phyloP scores from a whole-genome alignment of 352 stramenopile species.

The Pythium plurisporium region DNA sequence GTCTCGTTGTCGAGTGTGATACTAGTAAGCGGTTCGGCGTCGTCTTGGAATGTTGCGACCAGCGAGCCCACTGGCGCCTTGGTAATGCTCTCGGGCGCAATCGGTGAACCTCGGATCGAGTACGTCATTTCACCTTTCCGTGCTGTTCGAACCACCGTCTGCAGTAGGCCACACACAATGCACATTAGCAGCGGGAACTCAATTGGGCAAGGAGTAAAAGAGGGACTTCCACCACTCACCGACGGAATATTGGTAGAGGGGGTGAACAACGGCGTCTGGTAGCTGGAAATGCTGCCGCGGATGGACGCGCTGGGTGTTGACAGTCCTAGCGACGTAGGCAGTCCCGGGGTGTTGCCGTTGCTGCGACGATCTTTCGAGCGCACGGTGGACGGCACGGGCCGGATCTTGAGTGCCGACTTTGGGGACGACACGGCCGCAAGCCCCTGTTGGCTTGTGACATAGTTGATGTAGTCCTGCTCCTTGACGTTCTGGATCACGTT shows the following conservation, averaged over 20 bases:
- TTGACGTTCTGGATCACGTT: constrained; percentile 70
- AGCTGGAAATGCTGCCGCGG: constrained; percentile 23
- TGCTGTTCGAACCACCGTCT: constrained; percentile 59
- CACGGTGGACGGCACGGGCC: constrained; percentile 25
- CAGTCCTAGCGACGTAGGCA: constrained; percentile 10
- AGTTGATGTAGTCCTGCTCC: constrained; percentile 28
- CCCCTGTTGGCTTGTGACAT: constrained; percentile 23
- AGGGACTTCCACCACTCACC: constrained; percentile 20
- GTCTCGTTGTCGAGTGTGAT: constrained; percentile 60
- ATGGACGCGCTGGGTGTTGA: constrained; percentile 12
- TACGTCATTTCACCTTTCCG: constrained; percentile 73
- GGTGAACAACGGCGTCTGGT: constrained; percentile 18
- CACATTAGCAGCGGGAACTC: too few species aligned
- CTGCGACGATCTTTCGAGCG: constrained; percentile 27
- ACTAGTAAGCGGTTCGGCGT: constrained; percentile 41
- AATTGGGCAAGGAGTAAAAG: neutral
- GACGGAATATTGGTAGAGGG: constrained; percentile 28
- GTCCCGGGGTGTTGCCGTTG: constrained; percentile 18
- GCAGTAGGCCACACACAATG: neutral
- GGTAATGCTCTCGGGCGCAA: constrained; percentile 48
- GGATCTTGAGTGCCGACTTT: constrained; percentile 27
- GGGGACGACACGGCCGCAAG: constrained; percentile 17
- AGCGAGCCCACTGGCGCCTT: constrained; percentile 51
- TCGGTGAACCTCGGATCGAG: constrained; percentile 62
- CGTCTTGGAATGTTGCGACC: constrained; percentile 56